These are phyloP conservation scores for Acrocalymma vagum DNA, from an alignment of 2,329 filamentous ascomycete species.

Conservation along the genomic window DNA sequence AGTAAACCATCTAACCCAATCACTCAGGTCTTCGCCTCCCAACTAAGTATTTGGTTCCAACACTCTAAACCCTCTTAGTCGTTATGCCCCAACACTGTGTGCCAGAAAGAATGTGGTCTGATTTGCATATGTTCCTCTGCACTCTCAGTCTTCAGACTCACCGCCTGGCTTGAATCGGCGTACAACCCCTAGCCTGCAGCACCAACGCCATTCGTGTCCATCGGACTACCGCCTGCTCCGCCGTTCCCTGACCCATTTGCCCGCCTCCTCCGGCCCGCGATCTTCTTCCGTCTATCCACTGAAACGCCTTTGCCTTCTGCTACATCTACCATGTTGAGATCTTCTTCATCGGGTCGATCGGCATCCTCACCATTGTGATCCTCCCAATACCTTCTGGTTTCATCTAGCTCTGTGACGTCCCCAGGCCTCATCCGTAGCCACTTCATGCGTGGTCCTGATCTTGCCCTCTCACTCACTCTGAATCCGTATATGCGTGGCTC, in stretches of 20 bases:
- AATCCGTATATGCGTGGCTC: constrained; percentile 98
- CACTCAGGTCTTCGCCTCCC: too few relatives aligned
- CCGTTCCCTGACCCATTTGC: constrained; percentile 36
- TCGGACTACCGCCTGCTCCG: constrained; percentile 44
- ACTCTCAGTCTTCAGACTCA: too few relatives aligned
- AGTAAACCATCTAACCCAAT: too few relatives aligned
- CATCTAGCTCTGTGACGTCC: constrained; percentile 84
- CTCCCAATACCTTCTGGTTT: constrained; percentile 61
- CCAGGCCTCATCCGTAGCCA: constrained; percentile 89
- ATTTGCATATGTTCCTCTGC: too few relatives aligned
- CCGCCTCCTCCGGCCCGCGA: constrained; percentile 44
- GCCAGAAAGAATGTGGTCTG: too few relatives aligned
- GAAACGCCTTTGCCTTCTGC: constrained; percentile 37
- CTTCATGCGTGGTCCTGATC: constrained; percentile 93
- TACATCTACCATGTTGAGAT: constrained; percentile 49
- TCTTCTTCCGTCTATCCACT: constrained; percentile 47
- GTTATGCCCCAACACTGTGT: too few relatives aligned
- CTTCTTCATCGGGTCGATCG: constrained; percentile 46
- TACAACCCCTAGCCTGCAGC: constrained; percentile 30
- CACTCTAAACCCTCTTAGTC: too few relatives aligned
- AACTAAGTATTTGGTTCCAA: too few relatives aligned
- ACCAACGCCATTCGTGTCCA: constrained; percentile 51
- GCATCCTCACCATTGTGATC: constrained; percentile 53
- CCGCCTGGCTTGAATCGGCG: too few relatives aligned
- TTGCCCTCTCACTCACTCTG: constrained; percentile 87